Percentiles rank a stretch among this genome's conserved stretches.
phyloP scores from a whole-genome alignment of 108 stramenopile species.

The Aureococcus anophagefferens region DNA sequence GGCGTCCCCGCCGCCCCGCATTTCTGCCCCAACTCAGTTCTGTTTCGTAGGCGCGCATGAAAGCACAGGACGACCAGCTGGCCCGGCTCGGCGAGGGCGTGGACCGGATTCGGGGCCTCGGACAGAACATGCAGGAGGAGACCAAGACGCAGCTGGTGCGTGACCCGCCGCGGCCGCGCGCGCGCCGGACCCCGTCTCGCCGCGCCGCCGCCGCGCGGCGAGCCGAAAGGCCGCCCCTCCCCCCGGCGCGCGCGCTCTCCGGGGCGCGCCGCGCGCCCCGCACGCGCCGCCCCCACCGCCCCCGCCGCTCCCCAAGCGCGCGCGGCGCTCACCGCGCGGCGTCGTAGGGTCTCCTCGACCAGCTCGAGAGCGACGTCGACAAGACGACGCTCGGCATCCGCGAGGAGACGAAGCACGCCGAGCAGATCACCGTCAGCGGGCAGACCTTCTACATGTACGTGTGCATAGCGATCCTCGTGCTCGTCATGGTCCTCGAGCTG shows the following conservation, averaged over 20 bases:
- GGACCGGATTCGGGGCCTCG: background rate
- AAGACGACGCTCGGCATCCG: background rate
- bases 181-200: no score
- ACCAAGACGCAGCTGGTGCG: background rate
- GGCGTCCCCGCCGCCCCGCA: no score
- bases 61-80: background rate
- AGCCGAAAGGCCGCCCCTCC: no score
- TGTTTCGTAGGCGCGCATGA: no score
- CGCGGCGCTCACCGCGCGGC: no score
- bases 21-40: no score
- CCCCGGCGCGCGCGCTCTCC: no score
- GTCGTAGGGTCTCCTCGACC: background rate
- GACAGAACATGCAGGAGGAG: background rate
- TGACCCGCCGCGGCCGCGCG: no score
- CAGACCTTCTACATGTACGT: slow-evolving; percentile 1
- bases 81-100: background rate
- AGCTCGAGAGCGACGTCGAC: background rate
- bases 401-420: background rate
- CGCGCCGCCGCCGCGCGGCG: no score
- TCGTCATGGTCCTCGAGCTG: background rate
- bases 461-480: background rate
- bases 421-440: background rate
- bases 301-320: no score
- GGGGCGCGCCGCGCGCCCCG: no score
- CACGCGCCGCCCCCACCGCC: no score